Evolutionary conservation across 768 basidiomycete species (phyloP).

Genomic region (Tulasnella sp.): DNA sequence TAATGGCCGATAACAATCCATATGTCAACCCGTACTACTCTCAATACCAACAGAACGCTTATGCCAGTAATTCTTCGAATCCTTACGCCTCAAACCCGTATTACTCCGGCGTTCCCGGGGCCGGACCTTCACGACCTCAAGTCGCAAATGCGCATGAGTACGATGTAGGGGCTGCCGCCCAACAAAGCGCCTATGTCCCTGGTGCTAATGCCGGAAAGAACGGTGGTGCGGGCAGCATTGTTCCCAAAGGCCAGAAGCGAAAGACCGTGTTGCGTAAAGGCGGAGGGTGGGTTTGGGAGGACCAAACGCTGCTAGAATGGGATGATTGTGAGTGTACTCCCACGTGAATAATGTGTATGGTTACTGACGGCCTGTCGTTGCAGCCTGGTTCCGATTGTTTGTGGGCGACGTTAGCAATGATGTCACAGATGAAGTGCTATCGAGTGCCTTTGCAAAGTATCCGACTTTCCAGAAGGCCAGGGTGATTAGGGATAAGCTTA

Average conservation of each 20-base stretch:
- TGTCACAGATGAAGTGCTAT: slow-evolving; percentile 87
- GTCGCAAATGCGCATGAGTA: slow-evolving; percentile 71
- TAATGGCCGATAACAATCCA: slow-evolving; percentile 13
- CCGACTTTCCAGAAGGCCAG: slow-evolving; percentile 88
- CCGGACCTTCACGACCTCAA: not conserved
- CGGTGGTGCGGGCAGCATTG: slow-evolving; percentile 71
- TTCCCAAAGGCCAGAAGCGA: slow-evolving; percentile 82
- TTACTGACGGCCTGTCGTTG: not conserved
- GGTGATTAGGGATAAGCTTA: slow-evolving; percentile 87
- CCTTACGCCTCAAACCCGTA: slow-evolving; percentile 15
- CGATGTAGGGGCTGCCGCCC: slow-evolving; percentile 79
- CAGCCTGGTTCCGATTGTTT: slow-evolving; percentile 95
- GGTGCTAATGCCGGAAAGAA: slow-evolving; percentile 84
- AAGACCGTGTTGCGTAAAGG: slow-evolving; percentile 92
- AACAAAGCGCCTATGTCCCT: slow-evolving; percentile 85
- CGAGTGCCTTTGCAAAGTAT: slow-evolving; percentile 89
- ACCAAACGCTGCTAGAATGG: slow-evolving; percentile 94
- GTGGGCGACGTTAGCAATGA: slow-evolving; percentile 98
- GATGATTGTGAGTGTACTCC: slow-evolving; percentile 64
- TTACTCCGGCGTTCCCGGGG: not conserved
- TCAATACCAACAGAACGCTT: slow-evolving; percentile 24
- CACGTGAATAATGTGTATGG: not conserved
- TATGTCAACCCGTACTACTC: slow-evolving; percentile 18
- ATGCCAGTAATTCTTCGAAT: slow-evolving; percentile 5
- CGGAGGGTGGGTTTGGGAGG: slow-evolving; percentile 96